These are phyloP conservation scores for Hemisphaericaspora lyxosophila DNA, from an alignment of 1,139 yeast genomes.

Conservation along the genomic window DNA sequence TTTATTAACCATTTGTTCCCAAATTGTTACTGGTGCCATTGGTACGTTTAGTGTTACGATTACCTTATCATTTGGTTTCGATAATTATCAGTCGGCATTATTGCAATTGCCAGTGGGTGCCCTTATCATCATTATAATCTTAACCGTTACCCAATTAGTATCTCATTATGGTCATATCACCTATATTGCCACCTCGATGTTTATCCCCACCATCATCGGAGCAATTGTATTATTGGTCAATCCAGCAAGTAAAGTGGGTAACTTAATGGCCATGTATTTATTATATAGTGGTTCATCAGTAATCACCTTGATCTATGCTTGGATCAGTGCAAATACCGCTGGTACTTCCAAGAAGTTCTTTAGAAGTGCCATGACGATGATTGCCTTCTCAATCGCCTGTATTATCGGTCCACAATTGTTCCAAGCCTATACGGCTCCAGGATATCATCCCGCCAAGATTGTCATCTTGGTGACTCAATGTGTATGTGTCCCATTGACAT, in stretches of 20 bases:
- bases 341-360: slow-evolving; percentile 35
- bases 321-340: slow-evolving; percentile 38
- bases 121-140: slow-evolving; percentile 33
- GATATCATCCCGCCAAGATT: slow-evolving; percentile 38
- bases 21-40: slow-evolving; percentile 43
- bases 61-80: slow-evolving; percentile 38
- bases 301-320: slow-evolving; percentile 33
- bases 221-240: slow-evolving; percentile 33
- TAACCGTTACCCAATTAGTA: slow-evolving; percentile 32
- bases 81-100: slow-evolving; percentile 32
- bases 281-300: slow-evolving; percentile 38
- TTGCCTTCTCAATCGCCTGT: slow-evolving; percentile 36
- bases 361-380: slow-evolving; percentile 32
- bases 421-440: slow-evolving; percentile 25
- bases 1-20: slow-evolving; percentile 32
- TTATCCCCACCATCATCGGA: slow-evolving; percentile 37
- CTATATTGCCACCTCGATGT: slow-evolving; percentile 29
- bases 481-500: slow-evolving; percentile 32
- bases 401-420: slow-evolving; percentile 43
- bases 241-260: slow-evolving; percentile 29
- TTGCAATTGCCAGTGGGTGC: slow-evolving; percentile 44
- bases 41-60: slow-evolving; percentile 42
- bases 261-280: slow-evolving; percentile 36
- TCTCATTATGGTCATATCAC: slow-evolving; percentile 27
- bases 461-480: slow-evolving; percentile 32